Conservation (phyloP, 2,329 filamentous ascomycete genomes). For the Sporothrix pallida region DNA sequence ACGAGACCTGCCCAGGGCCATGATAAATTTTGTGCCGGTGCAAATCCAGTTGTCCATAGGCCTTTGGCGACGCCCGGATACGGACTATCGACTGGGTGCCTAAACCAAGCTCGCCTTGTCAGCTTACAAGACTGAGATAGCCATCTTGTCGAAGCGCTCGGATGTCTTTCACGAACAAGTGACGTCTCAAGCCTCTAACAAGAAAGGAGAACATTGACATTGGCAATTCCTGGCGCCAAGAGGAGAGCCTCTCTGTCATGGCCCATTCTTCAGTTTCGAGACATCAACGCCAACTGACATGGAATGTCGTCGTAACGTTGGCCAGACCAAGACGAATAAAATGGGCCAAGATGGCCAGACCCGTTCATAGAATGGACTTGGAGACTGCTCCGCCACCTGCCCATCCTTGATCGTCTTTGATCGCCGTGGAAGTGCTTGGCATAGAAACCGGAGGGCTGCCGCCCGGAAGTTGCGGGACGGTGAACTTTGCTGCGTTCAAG, state of each 20-base stretch:
- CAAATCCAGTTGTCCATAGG: background rate
- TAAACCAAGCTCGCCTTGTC: background rate
- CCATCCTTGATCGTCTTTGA: slow-evolving; percentile 28
- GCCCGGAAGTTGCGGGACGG: slow-evolving; percentile 25
- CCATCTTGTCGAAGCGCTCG: background rate
- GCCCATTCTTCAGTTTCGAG: too few relatives aligned
- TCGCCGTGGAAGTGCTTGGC: slow-evolving; percentile 27
- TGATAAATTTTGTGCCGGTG: background rate
- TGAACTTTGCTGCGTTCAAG: background rate
- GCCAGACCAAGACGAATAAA: background rate
- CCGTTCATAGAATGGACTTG: background rate
- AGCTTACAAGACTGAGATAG: background rate
- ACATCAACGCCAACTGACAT: background rate
- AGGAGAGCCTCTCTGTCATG: background rate
- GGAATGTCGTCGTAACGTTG: background rate
- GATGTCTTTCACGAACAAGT: background rate
- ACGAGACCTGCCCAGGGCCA: too few relatives aligned
- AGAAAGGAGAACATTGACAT: background rate
- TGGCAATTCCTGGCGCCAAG: slow-evolving; percentile 18
- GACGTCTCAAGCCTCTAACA: slow-evolving; percentile 9
- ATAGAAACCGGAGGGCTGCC: slow-evolving; percentile 21
- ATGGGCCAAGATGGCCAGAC: background rate
- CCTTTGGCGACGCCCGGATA: background rate
- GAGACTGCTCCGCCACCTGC: slow-evolving; percentile 30
- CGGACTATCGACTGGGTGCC: too few relatives aligned